Percentiles rank a stretch among this genome's conserved stretches.
phyloP scores from a whole-genome alignment of 2,329 filamentous ascomycete species.

The Pseudogymnoascus sp. region DNA sequence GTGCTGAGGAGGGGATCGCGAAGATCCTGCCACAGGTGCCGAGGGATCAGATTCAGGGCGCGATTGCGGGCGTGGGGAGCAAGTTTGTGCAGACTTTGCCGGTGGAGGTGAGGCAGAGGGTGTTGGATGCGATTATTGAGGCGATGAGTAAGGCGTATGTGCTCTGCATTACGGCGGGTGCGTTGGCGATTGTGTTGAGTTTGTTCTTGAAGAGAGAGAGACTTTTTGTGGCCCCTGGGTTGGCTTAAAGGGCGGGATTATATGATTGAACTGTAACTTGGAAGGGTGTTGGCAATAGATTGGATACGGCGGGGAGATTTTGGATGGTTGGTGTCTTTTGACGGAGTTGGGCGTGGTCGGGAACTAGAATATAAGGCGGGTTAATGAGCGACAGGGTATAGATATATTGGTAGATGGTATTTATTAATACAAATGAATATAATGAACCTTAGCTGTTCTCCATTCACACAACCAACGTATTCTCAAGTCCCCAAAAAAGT shows the following conservation, averaged over 20 bases:
- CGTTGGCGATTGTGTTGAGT: conserved; percentile 27
- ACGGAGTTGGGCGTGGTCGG: not conserved
- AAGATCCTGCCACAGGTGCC: conserved; percentile 24
- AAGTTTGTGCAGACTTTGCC: conserved; percentile 20
- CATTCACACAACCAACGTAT: not conserved
- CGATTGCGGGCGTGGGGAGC: conserved; percentile 25
- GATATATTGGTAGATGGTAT: not conserved
- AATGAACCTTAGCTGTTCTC: not conserved
- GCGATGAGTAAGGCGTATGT: conserved; percentile 31
- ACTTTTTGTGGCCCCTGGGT: conserved; percentile 24
- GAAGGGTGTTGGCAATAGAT: not conserved
- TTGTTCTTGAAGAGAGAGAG: conserved; percentile 32
- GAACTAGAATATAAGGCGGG: not conserved
- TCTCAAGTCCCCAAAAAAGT: not conserved
- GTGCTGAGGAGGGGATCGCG: conserved; percentile 25
- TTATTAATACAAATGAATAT: not conserved
- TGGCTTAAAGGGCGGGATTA: not conserved
- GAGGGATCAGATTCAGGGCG: conserved; percentile 23
- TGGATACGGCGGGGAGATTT: not conserved
- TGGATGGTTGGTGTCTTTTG: not conserved
- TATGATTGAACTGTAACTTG: not conserved
- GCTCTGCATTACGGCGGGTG: conserved; percentile 29
- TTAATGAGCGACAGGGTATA: not conserved
- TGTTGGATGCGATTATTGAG: conserved; percentile 29
- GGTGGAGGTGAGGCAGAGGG: conserved; percentile 14